Conservation (phyloP, 371 early-diverging fungal genomes). For the Nematocida sp. region DNA sequence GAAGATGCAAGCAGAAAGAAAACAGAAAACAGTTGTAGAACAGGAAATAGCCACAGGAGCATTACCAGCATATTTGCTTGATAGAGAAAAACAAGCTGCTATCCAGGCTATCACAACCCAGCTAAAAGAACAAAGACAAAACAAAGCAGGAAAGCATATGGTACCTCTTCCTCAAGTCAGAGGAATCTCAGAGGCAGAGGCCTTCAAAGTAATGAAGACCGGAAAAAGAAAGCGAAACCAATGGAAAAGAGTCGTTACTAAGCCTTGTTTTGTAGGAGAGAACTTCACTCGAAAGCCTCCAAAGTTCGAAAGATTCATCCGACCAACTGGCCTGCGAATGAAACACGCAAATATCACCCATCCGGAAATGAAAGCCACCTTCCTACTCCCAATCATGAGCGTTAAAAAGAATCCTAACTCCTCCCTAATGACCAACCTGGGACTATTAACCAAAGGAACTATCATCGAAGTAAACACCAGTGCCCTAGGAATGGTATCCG, state of each 20-base stretch:
- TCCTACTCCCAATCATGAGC: constrained; percentile 89
- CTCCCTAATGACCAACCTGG: constrained; percentile 90
- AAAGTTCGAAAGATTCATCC: constrained; percentile 97
- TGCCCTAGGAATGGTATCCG: constrained; percentile 93
- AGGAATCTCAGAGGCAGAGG: constrained; percentile 95
- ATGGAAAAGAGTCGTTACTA: constrained; percentile 99
- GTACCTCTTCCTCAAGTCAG: constrained; percentile 96
- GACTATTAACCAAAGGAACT: constrained; percentile 97
- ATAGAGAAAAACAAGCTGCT: constrained; percentile 80
- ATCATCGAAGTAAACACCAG: constrained; percentile 90
- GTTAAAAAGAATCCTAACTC: constrained; percentile 98
- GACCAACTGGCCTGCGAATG: constrained; percentile 95
- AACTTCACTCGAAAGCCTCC: constrained; percentile 98
- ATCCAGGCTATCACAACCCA: constrained; percentile 92
- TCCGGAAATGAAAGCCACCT: constrained; percentile 94
- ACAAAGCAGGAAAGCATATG: constrained; percentile 91
- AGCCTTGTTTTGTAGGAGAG: constrained; percentile 96
- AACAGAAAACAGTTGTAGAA: constrained; percentile 82
- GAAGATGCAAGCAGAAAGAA: constrained; percentile 76
- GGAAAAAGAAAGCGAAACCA: constrained; percentile 84
- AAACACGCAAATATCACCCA: constrained; percentile 98
- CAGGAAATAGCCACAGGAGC: constrained; percentile 77
- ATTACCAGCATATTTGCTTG: constrained; percentile 92
- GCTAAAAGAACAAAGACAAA: constrained; percentile 98
- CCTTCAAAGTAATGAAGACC: constrained; percentile 90